Evolutionary conservation across 2,329 filamentous ascomycete genomes (phyloP).

Genomic region (Stagonosporopsis chrysanthemi): DNA sequence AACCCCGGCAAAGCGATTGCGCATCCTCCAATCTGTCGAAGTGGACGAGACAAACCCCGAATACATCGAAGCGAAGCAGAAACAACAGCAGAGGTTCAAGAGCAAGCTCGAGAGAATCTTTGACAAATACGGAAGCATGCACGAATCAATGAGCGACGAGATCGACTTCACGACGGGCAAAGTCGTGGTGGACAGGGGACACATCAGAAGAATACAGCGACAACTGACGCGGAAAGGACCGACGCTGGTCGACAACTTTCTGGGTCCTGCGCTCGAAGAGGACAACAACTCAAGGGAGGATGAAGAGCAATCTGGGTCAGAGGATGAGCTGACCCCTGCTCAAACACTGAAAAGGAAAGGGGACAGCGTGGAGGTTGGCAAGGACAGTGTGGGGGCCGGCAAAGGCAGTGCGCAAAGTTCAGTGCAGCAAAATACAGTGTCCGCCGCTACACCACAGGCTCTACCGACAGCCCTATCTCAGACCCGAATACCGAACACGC

Average conservation of each 20-base stretch:
- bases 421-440: neutral
- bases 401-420: neutral
- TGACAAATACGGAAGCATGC: conserved; percentile 84
- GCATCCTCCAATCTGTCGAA: conserved; percentile 53
- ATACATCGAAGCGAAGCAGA: conserved; percentile 50
- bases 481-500: conserved; percentile 21
- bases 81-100: conserved; percentile 53
- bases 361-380: neutral
- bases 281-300: conserved; percentile 45
- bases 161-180: conserved; percentile 83
- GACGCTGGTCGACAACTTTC: conserved; percentile 33
- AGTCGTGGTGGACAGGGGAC: conserved; percentile 90
- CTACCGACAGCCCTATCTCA: conserved; percentile 5
- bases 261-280: conserved; percentile 43
- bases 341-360: conserved; percentile 21
- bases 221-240: conserved; percentile 32
- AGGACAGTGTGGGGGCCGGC: neutral
- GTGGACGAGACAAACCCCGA: conserved; percentile 44
- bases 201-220: conserved; percentile 67
- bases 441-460: neutral
- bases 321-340: conserved; percentile 43
- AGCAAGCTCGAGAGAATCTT: conserved; percentile 89
- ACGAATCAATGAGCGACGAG: conserved; percentile 84
- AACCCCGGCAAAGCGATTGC: conserved; percentile 66
- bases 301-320: conserved; percentile 21